Conservation (phyloP, 768 basidiomycete species). For the Panellus pusillus region DNA sequence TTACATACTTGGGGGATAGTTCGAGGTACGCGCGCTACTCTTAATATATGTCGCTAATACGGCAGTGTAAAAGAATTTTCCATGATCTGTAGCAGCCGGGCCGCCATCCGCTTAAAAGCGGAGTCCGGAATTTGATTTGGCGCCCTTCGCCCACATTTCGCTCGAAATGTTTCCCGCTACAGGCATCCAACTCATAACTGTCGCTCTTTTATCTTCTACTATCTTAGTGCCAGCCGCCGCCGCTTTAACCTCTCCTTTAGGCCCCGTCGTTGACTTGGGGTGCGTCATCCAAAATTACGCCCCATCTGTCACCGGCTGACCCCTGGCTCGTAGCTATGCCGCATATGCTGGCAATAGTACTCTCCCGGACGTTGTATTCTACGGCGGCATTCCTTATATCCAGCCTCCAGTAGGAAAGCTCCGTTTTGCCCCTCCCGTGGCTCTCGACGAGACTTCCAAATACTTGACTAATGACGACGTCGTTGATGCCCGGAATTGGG, state of each 20-base stretch:
- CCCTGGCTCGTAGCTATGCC: constrained; percentile 23
- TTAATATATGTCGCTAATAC: too few relatives aligned
- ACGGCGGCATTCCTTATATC: constrained; percentile 37
- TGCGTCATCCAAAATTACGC: neutral
- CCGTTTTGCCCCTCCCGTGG: constrained; percentile 33
- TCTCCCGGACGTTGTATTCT: constrained; percentile 32
- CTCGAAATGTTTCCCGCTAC: neutral
- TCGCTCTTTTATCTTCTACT: constrained; percentile 12
- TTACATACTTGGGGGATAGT: too few relatives aligned
- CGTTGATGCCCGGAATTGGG: constrained; percentile 36
- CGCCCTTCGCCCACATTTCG: neutral
- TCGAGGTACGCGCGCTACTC: too few relatives aligned
- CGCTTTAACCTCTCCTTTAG: constrained; percentile 8
- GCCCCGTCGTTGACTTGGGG: constrained; percentile 22
- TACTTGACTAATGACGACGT: constrained; percentile 20
- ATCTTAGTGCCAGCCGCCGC: neutral
- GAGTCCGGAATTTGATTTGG: neutral
- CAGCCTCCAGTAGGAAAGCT: constrained; percentile 35
- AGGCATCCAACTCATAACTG: neutral
- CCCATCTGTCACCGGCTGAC: neutral
- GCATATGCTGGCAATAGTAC: constrained; percentile 30
- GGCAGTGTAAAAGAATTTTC: too few relatives aligned
- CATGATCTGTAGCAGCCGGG: neutral
- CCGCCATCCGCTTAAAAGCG: neutral
- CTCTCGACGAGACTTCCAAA: constrained; percentile 26